Evolutionary conservation across 208 protist genomes (phyloP).

Genomic region (Trypanosoma brucei): DNA sequence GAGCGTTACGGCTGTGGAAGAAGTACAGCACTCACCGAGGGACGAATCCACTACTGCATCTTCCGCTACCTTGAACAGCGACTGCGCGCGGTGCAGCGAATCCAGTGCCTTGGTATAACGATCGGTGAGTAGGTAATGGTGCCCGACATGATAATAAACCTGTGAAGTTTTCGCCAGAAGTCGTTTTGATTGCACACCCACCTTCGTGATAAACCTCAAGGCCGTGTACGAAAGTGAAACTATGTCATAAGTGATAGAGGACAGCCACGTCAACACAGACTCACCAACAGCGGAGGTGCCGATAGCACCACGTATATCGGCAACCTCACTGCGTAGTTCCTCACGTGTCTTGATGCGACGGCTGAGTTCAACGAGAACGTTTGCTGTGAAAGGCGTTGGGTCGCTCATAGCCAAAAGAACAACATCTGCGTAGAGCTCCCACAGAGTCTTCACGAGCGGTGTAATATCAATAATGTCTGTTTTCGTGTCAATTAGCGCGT

Average conservation of each 20-base stretch:
- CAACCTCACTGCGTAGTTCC: slow-evolving; percentile 3
- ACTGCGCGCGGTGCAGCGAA: slow-evolving; percentile 58
- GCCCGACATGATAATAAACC: slow-evolving; percentile 69
- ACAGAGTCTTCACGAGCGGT: slow-evolving; percentile 40
- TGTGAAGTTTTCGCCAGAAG: slow-evolving; percentile 55
- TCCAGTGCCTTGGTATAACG: slow-evolving; percentile 83
- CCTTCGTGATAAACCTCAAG: slow-evolving; percentile 59
- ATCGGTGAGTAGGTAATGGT: slow-evolving; percentile 45
- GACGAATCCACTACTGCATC: slow-evolving; percentile 29
- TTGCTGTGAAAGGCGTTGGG: slow-evolving; percentile 45
- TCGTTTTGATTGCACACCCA: slow-evolving; percentile 36
- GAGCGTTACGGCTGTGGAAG: slow-evolving; percentile 27
- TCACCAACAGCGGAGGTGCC: not conserved
- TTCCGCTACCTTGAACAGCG: slow-evolving; percentile 44
- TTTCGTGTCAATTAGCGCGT: slow-evolving; percentile 33
- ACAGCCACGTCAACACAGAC: slow-evolving; percentile 57
- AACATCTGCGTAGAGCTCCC: slow-evolving; percentile 75
- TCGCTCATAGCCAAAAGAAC: slow-evolving; percentile 67
- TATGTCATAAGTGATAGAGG: slow-evolving; percentile 43
- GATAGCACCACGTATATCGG: not conserved
- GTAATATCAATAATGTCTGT: slow-evolving; percentile 33
- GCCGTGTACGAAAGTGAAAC: slow-evolving; percentile 73
- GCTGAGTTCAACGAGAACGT: slow-evolving; percentile 47
- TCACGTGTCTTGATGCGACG: slow-evolving; percentile 34
- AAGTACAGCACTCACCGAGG: slow-evolving; percentile 46